Conservation (phyloP, 441 rosid species). For the Euphorbia schlechtendalii region DNA sequence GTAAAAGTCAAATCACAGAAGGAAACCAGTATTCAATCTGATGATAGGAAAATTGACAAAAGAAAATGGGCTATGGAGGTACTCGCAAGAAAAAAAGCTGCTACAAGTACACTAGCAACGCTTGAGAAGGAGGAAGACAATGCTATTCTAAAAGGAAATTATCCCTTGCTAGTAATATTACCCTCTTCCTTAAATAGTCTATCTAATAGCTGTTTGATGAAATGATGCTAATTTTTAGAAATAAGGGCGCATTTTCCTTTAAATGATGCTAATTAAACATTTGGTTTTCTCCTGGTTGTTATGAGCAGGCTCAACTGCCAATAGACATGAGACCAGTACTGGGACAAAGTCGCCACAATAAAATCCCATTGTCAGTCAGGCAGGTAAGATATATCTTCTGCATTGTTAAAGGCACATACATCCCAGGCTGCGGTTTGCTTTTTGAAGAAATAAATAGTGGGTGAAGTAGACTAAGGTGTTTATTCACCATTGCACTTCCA, state of each 20-base stretch:
- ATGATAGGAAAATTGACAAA: constrained; percentile 71
- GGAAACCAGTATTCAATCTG: constrained; percentile 36
- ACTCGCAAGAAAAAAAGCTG: constrained; percentile 87
- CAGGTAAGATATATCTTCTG: constrained; percentile 49
- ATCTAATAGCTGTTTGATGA: constrained; percentile 10
- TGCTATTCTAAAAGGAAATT: constrained; percentile 63
- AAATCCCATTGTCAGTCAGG: constrained; percentile 77
- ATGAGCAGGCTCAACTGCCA: constrained; percentile 82
- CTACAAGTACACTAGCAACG: constrained; percentile 41
- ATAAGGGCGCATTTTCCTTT: constrained; percentile 6
- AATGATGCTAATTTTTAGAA: not conserved
- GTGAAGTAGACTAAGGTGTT: too few species aligned
- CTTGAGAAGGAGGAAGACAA: constrained; percentile 52
- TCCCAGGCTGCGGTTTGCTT: not conserved
- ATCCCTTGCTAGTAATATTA: constrained; percentile 64
- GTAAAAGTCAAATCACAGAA: constrained; percentile 32
- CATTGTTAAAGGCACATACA: not conserved
- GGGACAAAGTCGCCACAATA: constrained; percentile 70
- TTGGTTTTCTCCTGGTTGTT: constrained; percentile 20
- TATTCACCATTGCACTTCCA: not conserved
- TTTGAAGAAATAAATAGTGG: not conserved
- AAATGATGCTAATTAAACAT: constrained; percentile 12
- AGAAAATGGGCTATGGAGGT: constrained; percentile 94
- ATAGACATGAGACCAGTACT: constrained; percentile 74
- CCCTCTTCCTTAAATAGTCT: not conserved